Base-by-base conservation (phyloP, 2,329 filamentous ascomycete species). In the Clarireedia sp. region DNA sequence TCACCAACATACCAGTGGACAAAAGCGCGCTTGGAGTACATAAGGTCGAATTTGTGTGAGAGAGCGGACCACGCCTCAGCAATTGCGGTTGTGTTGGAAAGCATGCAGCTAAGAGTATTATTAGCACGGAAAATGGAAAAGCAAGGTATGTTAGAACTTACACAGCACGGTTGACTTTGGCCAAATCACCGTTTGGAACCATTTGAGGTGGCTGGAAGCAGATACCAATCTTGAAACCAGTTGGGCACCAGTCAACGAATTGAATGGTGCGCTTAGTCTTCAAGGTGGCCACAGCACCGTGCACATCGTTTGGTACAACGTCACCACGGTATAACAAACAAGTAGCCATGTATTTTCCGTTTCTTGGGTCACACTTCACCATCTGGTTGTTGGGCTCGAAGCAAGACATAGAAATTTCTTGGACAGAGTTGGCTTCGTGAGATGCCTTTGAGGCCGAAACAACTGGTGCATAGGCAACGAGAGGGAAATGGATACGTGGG, bases 1-100 rank as follows among this genome's bases (percentile, higher is more conserved):
- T 85, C 82, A 61, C 82, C 82, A 55, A 85, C 82, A 63, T 85
- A 86, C 82, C 82, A 85, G 68, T 85, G 82, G 16, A 85, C 82
- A 66, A 86, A 86, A 16, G 82, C 82, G 59, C 82, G 79, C 74
- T 85, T 86, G 59, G 77, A 78, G 71, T 85, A 85, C 82, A 86
- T 86, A 59, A 86, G 78, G 65, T 86, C 82, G 68, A 86, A 86
- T 67, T 86, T 85, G 72, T 82, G 80, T 66, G 82, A 79, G 37
- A 85, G 75, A 60, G 80, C 74, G 48, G 75, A 75, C 82, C 82
- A 86, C 8, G 82, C 82, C 68, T 85, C 82, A 46, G 81, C 74
- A 57, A 86, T 85, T 41, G 82, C 80, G 24, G 82, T 86, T 51
- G 82, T 85, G 72, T 86, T 86, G 68, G 78, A 81, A 44, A 86